phyloP scores from a whole-genome alignment of 2,329 filamentous ascomycete species.

The Myriosclerotinia duriaeana region DNA sequence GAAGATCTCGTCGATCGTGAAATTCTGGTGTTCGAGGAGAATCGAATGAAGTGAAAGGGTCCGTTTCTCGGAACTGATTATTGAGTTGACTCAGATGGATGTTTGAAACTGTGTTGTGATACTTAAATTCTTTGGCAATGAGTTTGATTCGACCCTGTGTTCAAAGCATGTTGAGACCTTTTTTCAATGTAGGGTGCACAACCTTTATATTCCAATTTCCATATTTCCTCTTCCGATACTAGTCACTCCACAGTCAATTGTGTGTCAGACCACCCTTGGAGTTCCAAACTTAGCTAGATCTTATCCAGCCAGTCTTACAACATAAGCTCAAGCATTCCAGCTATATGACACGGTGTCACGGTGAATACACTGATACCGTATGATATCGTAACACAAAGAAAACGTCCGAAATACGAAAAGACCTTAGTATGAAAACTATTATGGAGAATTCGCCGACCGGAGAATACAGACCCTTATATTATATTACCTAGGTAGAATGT shows the following conservation, averaged over 20 bases:
- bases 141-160: conserved; percentile 16
- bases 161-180: conserved; percentile 15
- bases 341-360: conserved; percentile 17
- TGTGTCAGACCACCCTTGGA: conserved; percentile 1
- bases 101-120: conserved; percentile 20
- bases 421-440: conserved; percentile 1
- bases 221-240: conserved; percentile 20
- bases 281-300: conserved; percentile 4
- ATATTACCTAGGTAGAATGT: background rate
- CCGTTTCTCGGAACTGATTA: conserved; percentile 16
- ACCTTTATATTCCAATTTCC: conserved; percentile 22
- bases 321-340: conserved; percentile 13
- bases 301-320: conserved; percentile 20
- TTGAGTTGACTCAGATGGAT: conserved; percentile 13
- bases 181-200: conserved; percentile 19
- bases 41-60: conserved; percentile 14
- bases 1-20: background rate
- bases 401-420: conserved; percentile 2
- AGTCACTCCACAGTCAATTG: background rate
- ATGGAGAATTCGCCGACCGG: conserved; percentile 22
- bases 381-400: conserved; percentile 16
- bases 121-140: conserved; percentile 8
- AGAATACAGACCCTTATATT: conserved; percentile 21
- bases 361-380: background rate
- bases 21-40: background rate